phyloP scores from a whole-genome alignment of 345 rosid species.

The Eucalyptus globulus region DNA sequence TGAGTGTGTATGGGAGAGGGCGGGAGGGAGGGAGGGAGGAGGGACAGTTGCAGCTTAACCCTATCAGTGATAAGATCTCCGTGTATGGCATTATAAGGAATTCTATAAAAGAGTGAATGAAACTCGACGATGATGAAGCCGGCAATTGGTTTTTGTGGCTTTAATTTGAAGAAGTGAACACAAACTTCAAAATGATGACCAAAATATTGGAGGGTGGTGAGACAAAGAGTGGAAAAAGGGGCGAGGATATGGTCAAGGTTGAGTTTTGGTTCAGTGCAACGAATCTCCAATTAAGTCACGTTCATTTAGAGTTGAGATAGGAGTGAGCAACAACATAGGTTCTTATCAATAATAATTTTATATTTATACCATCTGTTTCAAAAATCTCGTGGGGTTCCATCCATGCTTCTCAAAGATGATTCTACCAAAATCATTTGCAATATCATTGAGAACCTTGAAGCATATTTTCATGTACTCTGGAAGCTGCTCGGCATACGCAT shows the following conservation, averaged over 20 bases:
- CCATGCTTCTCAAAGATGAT: not conserved
- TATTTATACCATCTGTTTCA: not conserved
- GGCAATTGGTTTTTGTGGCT: not conserved
- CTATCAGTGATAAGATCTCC: not conserved
- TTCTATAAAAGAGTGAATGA: not conserved
- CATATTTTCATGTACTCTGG: conserved; percentile 20
- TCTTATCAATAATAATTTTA: not conserved
- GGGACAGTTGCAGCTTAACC: not conserved
- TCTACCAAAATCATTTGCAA: conserved; percentile 8
- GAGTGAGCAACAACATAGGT: not conserved
- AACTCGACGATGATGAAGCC: not conserved
- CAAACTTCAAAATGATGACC: not conserved
- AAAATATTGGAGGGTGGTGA: not conserved
- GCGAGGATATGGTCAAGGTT: not conserved
- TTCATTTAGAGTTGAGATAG: not conserved
- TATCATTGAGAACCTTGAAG: conserved; percentile 5
- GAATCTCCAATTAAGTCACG: not conserved
- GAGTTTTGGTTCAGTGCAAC: not conserved
- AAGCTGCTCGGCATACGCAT: not conserved
- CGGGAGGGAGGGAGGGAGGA: not conserved
- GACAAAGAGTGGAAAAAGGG: not conserved
- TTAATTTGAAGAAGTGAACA: not conserved
- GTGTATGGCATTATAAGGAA: not conserved
- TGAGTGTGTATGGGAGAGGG: not conserved
- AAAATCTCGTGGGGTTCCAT: not conserved